Base-by-base conservation (phyloP, 768 basidiomycete species). In the Suillus americanus region DNA sequence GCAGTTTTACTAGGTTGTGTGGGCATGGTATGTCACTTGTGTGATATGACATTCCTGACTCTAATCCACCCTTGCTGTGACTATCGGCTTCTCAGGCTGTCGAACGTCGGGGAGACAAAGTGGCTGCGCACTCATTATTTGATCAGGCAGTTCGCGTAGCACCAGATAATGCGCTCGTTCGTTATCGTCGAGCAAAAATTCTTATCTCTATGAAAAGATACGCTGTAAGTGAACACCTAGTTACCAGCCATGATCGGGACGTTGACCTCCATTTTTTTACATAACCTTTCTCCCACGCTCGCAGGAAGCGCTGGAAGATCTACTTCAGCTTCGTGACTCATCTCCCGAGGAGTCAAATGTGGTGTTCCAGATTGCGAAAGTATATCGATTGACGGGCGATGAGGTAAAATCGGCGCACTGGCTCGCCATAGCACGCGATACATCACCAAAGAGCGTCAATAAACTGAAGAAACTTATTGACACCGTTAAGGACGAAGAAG, bases 261-360 rank as follows among this genome's bases (percentile, higher is more conserved):
- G 56, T 64, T 55, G 54, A 55, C 45, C 46, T 50, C 37, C 45
- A 51, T 75, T 66, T 68, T 48, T 63, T 70, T 62, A 62, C 59
- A 60, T 55, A 13, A 66, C 63, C 68, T 71, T 73, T 72, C 68
- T 72, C 70, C 64, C 66, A 63, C 62, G 60, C 66, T 66, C 57
- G 67, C 79, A 97, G 95, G 81, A 82, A 50, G 96, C 97, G 23
- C 84, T 94, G 51, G 75, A 83, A 65, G 93, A 95, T 75, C 83
- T 99, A 73, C 89, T 94, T 78, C 80, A 82, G 65, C 85, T 99
- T 61, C 85, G 89, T 69, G 88, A 87, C 74, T 81, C 87, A 67
- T 92, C 95, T 41, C 97, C 97, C 8, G 94, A 95, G 73, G 97
- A 99, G 81, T 91, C 95, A 62, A 98, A 98, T 79, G 92, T 99